Evolutionary conservation across 2,329 filamentous ascomycete genomes (phyloP).

Genomic region (Cladophialophora exuberans): DNA sequence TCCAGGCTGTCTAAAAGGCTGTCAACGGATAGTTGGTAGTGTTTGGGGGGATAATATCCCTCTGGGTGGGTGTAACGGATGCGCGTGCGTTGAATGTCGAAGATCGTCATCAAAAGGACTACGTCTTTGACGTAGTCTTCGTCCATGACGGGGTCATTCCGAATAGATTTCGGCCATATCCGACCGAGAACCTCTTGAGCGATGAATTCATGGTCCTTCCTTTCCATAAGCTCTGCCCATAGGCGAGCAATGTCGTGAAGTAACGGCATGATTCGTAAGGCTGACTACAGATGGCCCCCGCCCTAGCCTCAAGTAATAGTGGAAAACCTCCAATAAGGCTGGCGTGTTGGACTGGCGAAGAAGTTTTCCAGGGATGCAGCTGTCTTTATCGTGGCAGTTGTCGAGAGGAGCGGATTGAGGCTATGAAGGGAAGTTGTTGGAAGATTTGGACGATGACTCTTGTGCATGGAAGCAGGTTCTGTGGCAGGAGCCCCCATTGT

Average conservation of each 20-base stretch:
- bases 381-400: neutral
- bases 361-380: neutral
- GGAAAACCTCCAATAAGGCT: neutral
- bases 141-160: neutral
- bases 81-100: conserved; percentile 7
- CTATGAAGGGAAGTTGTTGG: neutral
- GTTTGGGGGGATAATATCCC: neutral
- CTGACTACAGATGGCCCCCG: neutral
- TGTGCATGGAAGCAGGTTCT: too few relatives aligned
- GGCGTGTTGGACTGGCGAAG: neutral
- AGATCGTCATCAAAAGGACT: conserved; percentile 1
- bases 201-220: conserved; percentile 2
- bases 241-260: neutral
- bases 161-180: conserved; percentile 1
- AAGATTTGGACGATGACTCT: neutral
- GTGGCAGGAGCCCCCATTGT: neutral
- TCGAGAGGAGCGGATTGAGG: neutral
- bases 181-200: conserved; percentile 7
- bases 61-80: neutral
- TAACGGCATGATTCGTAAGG: conserved; percentile 2
- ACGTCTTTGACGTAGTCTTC: conserved; percentile 4
- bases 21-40: neutral
- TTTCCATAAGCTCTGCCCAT: neutral
- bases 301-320: neutral
- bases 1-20: neutral